Evolutionary conservation across 164 flowering plant genomes (phyloP), one percentile per base, ranked within the genome.

Genomic region (Berberis thunbergii): DNA sequence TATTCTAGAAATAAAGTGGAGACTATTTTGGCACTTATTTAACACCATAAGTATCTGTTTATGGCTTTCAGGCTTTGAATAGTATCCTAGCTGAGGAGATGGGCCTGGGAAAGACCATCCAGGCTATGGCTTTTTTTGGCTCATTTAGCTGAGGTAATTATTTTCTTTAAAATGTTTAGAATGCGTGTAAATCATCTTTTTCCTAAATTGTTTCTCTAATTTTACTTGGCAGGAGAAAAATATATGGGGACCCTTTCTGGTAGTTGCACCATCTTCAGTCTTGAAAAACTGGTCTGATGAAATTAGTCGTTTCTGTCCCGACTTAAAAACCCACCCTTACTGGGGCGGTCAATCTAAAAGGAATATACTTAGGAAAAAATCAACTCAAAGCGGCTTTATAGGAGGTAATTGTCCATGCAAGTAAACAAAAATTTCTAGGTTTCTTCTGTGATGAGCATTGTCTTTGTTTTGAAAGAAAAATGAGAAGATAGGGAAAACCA

Each of bases 21-120:
- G 8, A 26, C 26, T 26, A 26, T 26, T 26, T 26, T 2, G 41
- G 63, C 9, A 6, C 64, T 48, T 49, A 42, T 53, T 65, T 71
- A 49, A 69, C 62, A 57, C 62, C 26, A 45, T 26, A 44, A 48
- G 59, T 41, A 40, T 63, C 40, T 44, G 11, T 64, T 73, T 57
- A 60, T 67, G 59, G 56, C 46, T 66, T 55, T 58, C 74, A 94
- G 99, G 99, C 96, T 74, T 75, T 94, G 70, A 94, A 94, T 83
- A 97, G 99, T 57, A 94, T 94, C 63, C 96, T 94, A 64, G 99
- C 99, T 67, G 99, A 94, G 77, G 99, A 94, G 80, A 94, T 94
- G 99, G 99, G 99, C 40, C 80, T 94, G 64, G 99, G 99, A 61
- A 94, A 94, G 79, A 94, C 99, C n/a, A 91, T 94, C 49, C 99